phyloP scores from a whole-genome alignment of 352 stramenopile species.

The Globisporangium orthogonon region DNA sequence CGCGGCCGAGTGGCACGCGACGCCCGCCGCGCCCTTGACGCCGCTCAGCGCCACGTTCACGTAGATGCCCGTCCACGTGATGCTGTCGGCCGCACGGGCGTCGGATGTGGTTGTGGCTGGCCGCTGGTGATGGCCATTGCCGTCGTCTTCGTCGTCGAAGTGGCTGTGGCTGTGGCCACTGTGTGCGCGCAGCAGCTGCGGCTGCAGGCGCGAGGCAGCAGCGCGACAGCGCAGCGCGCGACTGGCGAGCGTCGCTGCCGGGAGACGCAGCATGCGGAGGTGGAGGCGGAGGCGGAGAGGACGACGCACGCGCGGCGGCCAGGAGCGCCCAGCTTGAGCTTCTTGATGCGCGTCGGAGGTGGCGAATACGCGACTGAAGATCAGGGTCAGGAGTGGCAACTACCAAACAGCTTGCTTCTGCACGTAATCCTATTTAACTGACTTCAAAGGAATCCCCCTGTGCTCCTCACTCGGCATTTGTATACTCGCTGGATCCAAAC shows the following conservation, averaged over 20 bases:
- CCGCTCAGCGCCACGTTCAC: constrained; percentile 60
- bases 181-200: neutral
- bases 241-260: neutral
- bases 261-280: too few relatives aligned
- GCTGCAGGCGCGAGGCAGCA: neutral
- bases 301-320: too few relatives aligned
- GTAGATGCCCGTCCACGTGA: constrained; percentile 71
- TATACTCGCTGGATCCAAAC: too few relatives aligned
- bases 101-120: constrained; percentile 9
- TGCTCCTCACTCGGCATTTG: too few relatives aligned
- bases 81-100: constrained; percentile 39
- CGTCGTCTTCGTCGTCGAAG: constrained; percentile 20
- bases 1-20: constrained; percentile 78
- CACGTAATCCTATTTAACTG: too few relatives aligned
- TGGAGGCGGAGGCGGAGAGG: too few relatives aligned
- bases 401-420: too few relatives aligned
- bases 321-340: too few relatives aligned
- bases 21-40: constrained; percentile 61
- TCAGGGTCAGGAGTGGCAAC: too few relatives aligned
- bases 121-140: constrained; percentile 21
- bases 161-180: constrained; percentile 19
- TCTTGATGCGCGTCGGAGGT: too few relatives aligned
- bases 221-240: neutral
- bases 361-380: too few relatives aligned
- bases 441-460: too few relatives aligned